These are phyloP conservation scores for Bipolaris bicolor DNA, from an alignment of 2,329 filamentous ascomycete species.

Conservation along the genomic window DNA sequence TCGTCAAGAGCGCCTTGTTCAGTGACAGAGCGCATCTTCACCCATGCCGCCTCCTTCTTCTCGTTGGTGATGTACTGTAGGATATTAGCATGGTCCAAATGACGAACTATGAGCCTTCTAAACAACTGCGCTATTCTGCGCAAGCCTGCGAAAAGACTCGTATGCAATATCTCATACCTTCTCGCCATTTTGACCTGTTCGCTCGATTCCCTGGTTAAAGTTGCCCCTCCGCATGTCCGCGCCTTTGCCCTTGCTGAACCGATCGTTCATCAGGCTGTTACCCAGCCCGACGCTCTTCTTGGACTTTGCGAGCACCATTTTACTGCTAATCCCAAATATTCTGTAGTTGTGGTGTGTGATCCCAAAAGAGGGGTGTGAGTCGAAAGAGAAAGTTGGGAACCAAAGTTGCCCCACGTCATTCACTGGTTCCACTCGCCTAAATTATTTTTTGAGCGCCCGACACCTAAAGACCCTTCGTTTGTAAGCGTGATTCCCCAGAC, in stretches of 20 bases:
- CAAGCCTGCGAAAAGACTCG: not conserved
- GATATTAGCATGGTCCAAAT: slow-evolving; percentile 41
- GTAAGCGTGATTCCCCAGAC: slow-evolving; percentile 38
- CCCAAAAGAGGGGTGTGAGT: slow-evolving; percentile 26
- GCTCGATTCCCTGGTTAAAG: slow-evolving; percentile 69
- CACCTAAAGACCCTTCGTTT: slow-evolving; percentile 29
- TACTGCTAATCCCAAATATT: slow-evolving; percentile 23
- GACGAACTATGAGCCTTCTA: slow-evolving; percentile 5
- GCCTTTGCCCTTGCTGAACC: slow-evolving; percentile 92
- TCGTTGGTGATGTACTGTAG: slow-evolving; percentile 85
- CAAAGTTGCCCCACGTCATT: slow-evolving; percentile 52
- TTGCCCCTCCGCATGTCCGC: slow-evolving; percentile 77
- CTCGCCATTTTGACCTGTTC: slow-evolving; percentile 75
- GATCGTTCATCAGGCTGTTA: slow-evolving; percentile 98
- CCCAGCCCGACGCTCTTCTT: slow-evolving; percentile 95
- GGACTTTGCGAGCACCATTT: slow-evolving; percentile 84
- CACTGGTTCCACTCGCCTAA: slow-evolving; percentile 64
- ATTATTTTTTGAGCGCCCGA: slow-evolving; percentile 58
- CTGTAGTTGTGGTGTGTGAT: slow-evolving; percentile 27
- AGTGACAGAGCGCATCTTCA: slow-evolving; percentile 99
- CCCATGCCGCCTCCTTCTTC: slow-evolving; percentile 89
- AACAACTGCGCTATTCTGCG: not conserved
- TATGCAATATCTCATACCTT: slow-evolving; percentile 55
- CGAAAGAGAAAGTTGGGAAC: slow-evolving; percentile 24
- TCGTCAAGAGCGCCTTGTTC: slow-evolving; percentile 97